These are phyloP conservation scores for Phytophthora niederhauseri DNA, from an alignment of 352 stramenopile species.

Conservation along the genomic window DNA sequence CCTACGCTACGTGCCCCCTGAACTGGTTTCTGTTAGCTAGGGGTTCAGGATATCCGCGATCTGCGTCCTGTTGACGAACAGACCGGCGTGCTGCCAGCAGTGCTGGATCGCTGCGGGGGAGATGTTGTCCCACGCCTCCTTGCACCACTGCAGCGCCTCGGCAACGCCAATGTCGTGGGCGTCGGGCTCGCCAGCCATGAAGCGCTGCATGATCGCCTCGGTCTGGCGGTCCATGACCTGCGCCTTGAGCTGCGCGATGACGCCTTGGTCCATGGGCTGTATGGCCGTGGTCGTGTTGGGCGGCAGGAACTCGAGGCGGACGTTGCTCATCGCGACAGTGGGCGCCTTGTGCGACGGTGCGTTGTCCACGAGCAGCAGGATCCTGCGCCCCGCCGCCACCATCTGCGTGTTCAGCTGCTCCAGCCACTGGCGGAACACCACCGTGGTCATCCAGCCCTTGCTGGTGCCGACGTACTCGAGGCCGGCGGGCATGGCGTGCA, in stretches of 20 bases:
- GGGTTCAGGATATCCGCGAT: neutral
- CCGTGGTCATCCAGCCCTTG: slow-evolving; percentile 14
- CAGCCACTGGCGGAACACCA: slow-evolving; percentile 4
- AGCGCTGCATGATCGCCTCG: neutral
- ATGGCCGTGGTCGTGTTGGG: slow-evolving; percentile 7
- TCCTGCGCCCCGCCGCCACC: neutral
- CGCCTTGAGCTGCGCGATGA: neutral
- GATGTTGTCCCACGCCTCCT: neutral
- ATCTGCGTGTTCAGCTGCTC: neutral
- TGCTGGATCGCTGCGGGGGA: neutral
- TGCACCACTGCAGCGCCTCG: neutral
- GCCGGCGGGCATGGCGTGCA: neutral
- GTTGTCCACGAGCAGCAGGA: neutral
- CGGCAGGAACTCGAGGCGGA: neutral
- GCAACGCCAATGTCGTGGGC: neutral
- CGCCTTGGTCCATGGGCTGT: slow-evolving; percentile 5
- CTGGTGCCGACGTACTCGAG: slow-evolving; percentile 3
- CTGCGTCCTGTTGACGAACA: neutral
- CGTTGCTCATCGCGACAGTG: neutral
- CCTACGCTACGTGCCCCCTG: neutral
- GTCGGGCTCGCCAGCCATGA: neutral
- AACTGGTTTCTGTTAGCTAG: neutral
- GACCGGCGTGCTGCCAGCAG: neutral
- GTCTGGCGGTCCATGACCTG: neutral
- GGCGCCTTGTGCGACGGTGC: neutral